Percentiles rank a stretch among this genome's conserved stretches.
These are phyloP conservation scores for Malus hybrid DNA, from an alignment of 331 rosid genomes.

Conservation along the genomic window DNA sequence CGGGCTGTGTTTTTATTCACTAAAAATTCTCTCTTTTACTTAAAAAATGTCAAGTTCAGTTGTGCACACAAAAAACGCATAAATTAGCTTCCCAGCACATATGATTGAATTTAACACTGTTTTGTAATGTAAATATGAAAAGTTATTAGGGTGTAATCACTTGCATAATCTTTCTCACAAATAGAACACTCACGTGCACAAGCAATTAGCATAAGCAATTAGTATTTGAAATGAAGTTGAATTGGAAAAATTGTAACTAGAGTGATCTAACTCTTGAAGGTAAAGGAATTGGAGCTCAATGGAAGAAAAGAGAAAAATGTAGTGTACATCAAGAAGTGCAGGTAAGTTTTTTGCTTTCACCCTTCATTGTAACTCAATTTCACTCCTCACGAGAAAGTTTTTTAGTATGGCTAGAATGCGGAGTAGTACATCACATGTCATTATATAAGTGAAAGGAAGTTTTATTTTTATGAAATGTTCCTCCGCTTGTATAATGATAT, in stretches of 20 bases:
- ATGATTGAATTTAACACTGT: too few relatives aligned
- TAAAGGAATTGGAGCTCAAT: constrained; percentile 59
- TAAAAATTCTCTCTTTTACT: too few relatives aligned
- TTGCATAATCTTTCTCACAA: background rate
- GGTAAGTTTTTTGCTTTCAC: constrained; percentile 37
- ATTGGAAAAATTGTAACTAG: background rate
- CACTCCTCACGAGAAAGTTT: background rate
- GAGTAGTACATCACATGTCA: too few relatives aligned
- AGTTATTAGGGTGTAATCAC: background rate
- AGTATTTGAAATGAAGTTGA: background rate
- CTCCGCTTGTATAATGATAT: too few relatives aligned
- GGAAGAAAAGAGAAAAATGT: constrained; percentile 72
- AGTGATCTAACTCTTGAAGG: constrained; percentile 34
- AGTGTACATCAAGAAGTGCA: constrained; percentile 76
- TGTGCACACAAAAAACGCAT: too few relatives aligned
- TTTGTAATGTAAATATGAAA: background rate
- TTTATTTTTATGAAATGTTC: too few relatives aligned
- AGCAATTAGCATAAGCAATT: background rate
- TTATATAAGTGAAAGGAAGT: too few relatives aligned
- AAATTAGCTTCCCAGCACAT: too few relatives aligned
- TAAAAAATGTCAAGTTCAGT: too few relatives aligned
- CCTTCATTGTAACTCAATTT: background rate
- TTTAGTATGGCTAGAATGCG: too few relatives aligned
- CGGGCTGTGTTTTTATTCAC: too few relatives aligned
- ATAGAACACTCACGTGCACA: background rate